Conservation (phyloP, 169 alveolate species). For the Perkinsus marinus region DNA sequence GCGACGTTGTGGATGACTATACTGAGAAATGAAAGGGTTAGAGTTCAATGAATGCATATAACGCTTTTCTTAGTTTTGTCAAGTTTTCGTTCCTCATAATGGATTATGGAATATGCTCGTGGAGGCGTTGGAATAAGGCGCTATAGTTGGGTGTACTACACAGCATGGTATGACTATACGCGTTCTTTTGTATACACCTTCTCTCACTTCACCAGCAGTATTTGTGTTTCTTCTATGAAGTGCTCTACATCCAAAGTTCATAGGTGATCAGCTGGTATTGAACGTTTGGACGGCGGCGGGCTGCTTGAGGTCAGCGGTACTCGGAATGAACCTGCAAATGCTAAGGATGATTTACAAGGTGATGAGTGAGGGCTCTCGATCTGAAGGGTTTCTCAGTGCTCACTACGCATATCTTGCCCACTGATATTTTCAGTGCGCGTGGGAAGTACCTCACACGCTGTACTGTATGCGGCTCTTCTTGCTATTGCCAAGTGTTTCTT, state of each 20-base stretch:
- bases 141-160: no score
- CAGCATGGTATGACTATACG: not conserved
- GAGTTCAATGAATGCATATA: no score
- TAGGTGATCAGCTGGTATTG: conserved; percentile 64
- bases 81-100: no score
- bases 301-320: conserved; percentile 65
- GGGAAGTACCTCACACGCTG: conserved; percentile 73
- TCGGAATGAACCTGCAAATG: conserved; percentile 33
- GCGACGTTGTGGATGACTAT: no score
- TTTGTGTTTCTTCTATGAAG: not conserved
- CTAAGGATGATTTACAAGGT: not conserved
- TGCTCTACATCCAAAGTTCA: not conserved
- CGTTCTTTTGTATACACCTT: not conserved
- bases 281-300: conserved; percentile 89
- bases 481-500: no score
- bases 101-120: not conserved
- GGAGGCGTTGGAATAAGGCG: not conserved
- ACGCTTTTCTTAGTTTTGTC: no score
- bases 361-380: not conserved
- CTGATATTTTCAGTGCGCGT: conserved; percentile 46
- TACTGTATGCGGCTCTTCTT: no score
- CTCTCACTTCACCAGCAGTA: not conserved
- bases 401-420: not conserved
- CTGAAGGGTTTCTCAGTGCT: not conserved
- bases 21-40: no score